Evolutionary conservation across 441 rosid genomes (phyloP).

Genomic region (Gossypium lobatum): DNA sequence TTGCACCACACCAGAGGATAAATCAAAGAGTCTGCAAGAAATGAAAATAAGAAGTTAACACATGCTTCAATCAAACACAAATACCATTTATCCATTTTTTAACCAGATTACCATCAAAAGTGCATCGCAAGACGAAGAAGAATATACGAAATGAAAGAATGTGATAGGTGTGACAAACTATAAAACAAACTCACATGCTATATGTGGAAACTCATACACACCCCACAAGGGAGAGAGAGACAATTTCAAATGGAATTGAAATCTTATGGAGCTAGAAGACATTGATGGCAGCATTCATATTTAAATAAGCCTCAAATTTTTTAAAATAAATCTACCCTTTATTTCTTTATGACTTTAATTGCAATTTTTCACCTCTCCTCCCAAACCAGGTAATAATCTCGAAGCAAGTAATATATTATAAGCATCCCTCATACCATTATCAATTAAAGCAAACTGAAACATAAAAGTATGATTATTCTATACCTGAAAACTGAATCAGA

Average conservation of each 20-base stretch:
- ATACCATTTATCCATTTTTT: not conserved
- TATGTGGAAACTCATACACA: not conserved
- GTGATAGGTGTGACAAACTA: not conserved
- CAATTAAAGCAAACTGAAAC: not conserved
- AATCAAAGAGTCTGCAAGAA: slow-evolving; percentile 65
- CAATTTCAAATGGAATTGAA: not conserved
- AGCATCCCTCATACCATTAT: not conserved
- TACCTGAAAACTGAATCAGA: slow-evolving; percentile 96
- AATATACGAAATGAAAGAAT: not conserved
- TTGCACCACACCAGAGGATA: slow-evolving; percentile 63
- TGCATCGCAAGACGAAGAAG: not conserved
- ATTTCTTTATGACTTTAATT: not conserved
- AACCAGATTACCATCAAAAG: not conserved
- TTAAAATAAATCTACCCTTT: not conserved
- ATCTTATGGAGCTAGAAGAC: not conserved
- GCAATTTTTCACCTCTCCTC: not conserved
- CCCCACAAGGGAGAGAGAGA: not conserved
- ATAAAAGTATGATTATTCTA: not conserved
- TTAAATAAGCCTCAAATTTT: not conserved
- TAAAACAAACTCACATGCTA: not conserved
- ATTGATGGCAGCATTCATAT: not conserved
- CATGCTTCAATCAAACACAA: slow-evolving; percentile 9
- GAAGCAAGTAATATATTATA: not conserved
- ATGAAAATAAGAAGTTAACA: slow-evolving; percentile 19
- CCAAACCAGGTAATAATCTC: not conserved